Base-by-base conservation (phyloP, 768 basidiomycete genomes). In the Leccinum sublutescens region DNA sequence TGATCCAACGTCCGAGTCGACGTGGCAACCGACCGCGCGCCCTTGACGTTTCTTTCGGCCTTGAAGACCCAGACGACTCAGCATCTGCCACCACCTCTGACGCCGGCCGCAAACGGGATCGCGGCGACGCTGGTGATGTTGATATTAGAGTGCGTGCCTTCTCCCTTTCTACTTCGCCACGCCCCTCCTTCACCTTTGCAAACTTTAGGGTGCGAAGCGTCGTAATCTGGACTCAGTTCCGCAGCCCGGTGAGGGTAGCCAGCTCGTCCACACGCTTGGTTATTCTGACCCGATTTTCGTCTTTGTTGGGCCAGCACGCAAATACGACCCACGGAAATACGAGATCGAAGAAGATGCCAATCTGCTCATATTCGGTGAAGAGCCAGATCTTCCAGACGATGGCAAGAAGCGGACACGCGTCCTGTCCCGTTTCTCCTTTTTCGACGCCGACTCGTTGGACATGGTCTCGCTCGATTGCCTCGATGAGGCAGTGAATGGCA, bases 371-470 rank as follows among this genome's bases (percentile, higher is more conserved):
- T 58, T 72, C 9, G 82, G 80, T 8, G 81, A 82, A 61, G 77
- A 78, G 50, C 66, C 66, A n/a, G 71, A 70, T 33, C 69, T 66
- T n/a, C 69, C 62, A 2, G 67, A 75, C 15, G 76, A 74, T 47
- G 76, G 62, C 14, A 64, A 65, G 34, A 86, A 86, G 64, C 87
- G 85, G 9, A 71, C 82, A n/a, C 81, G 89, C 3, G 62, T 80
- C 8, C 75, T 92, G 5, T 76, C 76, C 5, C 78, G 80, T 27
- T 92, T 89, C 62, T 65, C 76, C 1, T 77, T 91, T 50, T 90
- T 87, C 66, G 85, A 91, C 55, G 76, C 82, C 0, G 71, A 67
- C 4, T 76, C 79, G 14, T n/a, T 23, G 34, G 75, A 79, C 47
- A 68, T 87, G 63, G 73, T 86, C 0, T 76, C 81, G 2, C 48